Evolutionary conservation across 805 yeast species (phyloP), one percentile per base, ranked within the genome.

Genomic region (Martiniozyma abietophila): DNA sequence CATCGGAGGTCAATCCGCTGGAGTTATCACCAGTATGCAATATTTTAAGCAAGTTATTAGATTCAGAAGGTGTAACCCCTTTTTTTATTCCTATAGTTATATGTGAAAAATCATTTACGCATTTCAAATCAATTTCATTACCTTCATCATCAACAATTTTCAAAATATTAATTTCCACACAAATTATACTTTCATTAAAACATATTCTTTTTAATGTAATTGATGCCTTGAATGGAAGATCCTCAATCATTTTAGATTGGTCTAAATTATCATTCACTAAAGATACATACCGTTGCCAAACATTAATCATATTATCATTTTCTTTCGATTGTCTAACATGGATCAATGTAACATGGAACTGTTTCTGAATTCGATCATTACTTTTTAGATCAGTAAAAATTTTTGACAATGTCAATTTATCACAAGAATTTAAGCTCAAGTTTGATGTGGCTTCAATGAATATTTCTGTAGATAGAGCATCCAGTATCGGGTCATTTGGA

Each of bases 11-110:
- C n/a, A n/a, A n/a, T n/a, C n/a, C n/a, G n/a, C n/a, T n/a, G n/a
- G n/a, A n/a, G n/a, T n/a, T n/a, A n/a, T n/a, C 33, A 29, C 48
- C 48, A 10, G 44, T 49, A 28, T 50, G 42, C 3, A 51, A 20
- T 2, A 43, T 28, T 7, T 41, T 31, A 25, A 65, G 38, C 44
- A 65, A 45, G 3, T 27, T 42, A 40, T 77, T 76, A 1, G 88
- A 23, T 43, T 72, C 69, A 17, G 61, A 51, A 0, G 92, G 76
- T 33, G 54, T 60, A 3, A 69, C 61, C 0, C 56, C 55, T 1
- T 61, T 59, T 1, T 60, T 46, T 0, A 83, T 71, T 0, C 88
- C 95, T 10, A 84, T 49, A 0, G 96, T 88, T 27, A 86, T 69
- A 51, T 88, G 96, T 0, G 80, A 64, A 39, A 54, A 52, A 34